Conservation (phyloP, 148 eudicot species). For the Diospyros kaki region DNA sequence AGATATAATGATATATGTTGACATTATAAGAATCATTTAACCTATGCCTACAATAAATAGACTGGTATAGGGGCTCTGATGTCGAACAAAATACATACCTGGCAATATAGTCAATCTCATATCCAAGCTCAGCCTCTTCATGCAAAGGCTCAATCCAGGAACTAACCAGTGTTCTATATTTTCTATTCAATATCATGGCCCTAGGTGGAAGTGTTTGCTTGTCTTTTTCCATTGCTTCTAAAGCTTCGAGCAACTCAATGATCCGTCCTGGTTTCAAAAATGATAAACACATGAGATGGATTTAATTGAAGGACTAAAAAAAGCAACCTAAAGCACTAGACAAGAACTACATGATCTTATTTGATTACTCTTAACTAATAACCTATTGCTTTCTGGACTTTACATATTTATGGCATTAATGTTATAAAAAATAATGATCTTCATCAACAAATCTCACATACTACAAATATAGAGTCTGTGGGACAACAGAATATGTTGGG, state of each 20-base stretch:
- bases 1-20: neutral
- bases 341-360: neutral
- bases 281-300: conserved; percentile 8
- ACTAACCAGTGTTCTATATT: conserved; percentile 87
- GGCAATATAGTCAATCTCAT: conserved; percentile 84
- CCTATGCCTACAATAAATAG: neutral
- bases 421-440: neutral
- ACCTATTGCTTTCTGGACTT: neutral
- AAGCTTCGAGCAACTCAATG: conserved; percentile 81
- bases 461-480: neutral
- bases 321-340: conserved; percentile 6
- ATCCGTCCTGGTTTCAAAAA: conserved; percentile 66
- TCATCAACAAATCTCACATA: too few relatives aligned
- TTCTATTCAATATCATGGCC: conserved; percentile 92
- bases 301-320: neutral
- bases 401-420: neutral
- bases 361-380: conserved; percentile 1
- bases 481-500: neutral
- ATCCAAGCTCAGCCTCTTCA: conserved; percentile 98
- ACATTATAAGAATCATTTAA: neutral
- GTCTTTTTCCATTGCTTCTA: conserved; percentile 86
- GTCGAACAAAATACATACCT: conserved; percentile 40
- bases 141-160: conserved; percentile 99
- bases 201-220: conserved; percentile 80
- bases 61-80: neutral